phyloP scores from a whole-genome alignment of 768 basidiomycete genomes.

The Ephemerocybe angulata region DNA sequence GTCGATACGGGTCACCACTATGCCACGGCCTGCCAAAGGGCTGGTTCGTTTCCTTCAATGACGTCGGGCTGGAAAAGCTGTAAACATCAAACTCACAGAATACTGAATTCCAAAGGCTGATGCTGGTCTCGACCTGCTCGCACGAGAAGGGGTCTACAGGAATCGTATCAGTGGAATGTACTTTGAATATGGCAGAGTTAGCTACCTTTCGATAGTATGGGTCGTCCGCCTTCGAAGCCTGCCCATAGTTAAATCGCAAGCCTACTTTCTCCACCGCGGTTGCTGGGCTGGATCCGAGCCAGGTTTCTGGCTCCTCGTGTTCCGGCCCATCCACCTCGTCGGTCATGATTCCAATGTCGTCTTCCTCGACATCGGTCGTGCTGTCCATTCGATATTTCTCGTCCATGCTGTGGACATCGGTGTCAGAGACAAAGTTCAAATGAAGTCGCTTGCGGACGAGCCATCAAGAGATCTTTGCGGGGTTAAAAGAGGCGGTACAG shows the following conservation, averaged over 20 bases:
- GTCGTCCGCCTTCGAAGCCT: not conserved
- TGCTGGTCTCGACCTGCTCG: not conserved
- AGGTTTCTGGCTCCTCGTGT: not conserved
- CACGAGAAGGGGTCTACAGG: not conserved
- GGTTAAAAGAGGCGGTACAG: too few relatives aligned
- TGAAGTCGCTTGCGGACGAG: too few relatives aligned
- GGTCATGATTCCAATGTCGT: not conserved
- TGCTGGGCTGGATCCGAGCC: constrained; percentile 1
- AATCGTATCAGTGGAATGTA: too few relatives aligned
- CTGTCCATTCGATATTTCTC: constrained; percentile 4
- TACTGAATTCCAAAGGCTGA: not conserved
- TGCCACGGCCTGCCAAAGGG: constrained; percentile 14
- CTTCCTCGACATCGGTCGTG: not conserved
- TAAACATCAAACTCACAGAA: not conserved
- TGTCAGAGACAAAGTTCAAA: not conserved
- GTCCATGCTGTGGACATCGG: not conserved
- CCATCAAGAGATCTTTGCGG: too few relatives aligned
- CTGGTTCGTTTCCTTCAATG: not conserved
- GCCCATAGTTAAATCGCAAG: not conserved
- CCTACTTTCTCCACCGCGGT: not conserved
- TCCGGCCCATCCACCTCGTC: not conserved
- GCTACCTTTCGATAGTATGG: not conserved
- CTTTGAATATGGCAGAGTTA: not conserved
- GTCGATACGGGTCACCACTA: constrained; percentile 16
- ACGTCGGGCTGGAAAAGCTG: not conserved